Percentiles rank a stretch among this genome's conserved stretches.
Evolutionary conservation across 2,329 filamentous ascomycete species (phyloP).

Genomic region (Bisporella sp.): DNA sequence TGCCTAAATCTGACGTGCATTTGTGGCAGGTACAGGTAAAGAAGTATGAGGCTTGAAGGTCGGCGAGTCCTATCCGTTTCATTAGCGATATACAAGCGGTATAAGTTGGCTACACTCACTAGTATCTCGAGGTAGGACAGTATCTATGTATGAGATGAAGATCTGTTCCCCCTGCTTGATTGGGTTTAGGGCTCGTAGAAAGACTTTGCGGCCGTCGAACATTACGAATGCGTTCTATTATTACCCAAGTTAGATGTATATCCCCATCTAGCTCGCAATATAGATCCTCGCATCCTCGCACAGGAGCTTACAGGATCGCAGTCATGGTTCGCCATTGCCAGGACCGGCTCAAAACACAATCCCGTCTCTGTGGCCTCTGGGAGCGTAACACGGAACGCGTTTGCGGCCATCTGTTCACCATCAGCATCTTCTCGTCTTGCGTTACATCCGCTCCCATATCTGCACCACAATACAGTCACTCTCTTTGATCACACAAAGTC

Average conservation of each 20-base stretch:
- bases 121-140: slow-evolving; percentile 13
- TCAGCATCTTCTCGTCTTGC: not conserved
- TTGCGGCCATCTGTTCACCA: slow-evolving; percentile 46
- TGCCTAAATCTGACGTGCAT: slow-evolving; percentile 12
- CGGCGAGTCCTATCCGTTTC: slow-evolving; percentile 1
- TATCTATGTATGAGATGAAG: slow-evolving; percentile 55
- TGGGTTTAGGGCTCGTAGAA: slow-evolving; percentile 41
- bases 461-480: no score
- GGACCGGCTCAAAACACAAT: slow-evolving; percentile 45
- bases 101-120: not conserved
- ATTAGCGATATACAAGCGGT: no score
- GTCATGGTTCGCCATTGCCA: slow-evolving; percentile 52
- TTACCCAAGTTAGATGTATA: not conserved
- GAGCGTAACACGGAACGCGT: slow-evolving; percentile 52
- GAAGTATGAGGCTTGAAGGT: slow-evolving; percentile 18
- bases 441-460: no score
- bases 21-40: slow-evolving; percentile 20
- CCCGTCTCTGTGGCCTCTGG: slow-evolving; percentile 44
- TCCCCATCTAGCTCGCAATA: not conserved
- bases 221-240: slow-evolving; percentile 46
- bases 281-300: not conserved
- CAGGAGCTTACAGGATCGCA: slow-evolving; percentile 38
- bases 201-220: slow-evolving; percentile 44
- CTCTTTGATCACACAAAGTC: not conserved
- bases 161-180: slow-evolving; percentile 50